Evolutionary conservation across 768 basidiomycete species (phyloP).

Genomic region (Pleurotus platypus): DNA sequence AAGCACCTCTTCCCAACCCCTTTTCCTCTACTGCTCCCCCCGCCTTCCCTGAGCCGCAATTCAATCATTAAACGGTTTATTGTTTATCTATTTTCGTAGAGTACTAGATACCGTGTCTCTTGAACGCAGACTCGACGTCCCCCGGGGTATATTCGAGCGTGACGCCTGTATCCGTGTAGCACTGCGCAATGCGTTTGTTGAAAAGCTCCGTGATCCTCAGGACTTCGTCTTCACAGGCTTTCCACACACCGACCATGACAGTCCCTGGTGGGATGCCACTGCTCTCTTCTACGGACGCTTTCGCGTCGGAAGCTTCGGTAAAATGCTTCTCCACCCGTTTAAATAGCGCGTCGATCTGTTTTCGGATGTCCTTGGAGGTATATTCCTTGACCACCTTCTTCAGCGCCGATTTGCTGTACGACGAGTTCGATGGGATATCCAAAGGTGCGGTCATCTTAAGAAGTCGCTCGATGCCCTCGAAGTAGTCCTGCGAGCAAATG

Average conservation of each 20-base stretch:
- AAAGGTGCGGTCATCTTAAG: slow-evolving; percentile 74
- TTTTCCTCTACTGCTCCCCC: slow-evolving; percentile 17
- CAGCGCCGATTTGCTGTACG: slow-evolving; percentile 73
- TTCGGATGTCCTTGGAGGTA: slow-evolving; percentile 84
- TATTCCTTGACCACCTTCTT: slow-evolving; percentile 86
- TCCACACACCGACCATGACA: slow-evolving; percentile 85
- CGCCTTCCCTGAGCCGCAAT: slow-evolving; percentile 39
- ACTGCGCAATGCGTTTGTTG: slow-evolving; percentile 63
- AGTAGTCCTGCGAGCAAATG: slow-evolving; percentile 69
- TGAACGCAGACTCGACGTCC: slow-evolving; percentile 81
- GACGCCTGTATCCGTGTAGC: slow-evolving; percentile 74
- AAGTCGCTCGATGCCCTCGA: slow-evolving; percentile 88
- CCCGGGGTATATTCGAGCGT: slow-evolving; percentile 67
- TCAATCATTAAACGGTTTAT: slow-evolving; percentile 10
- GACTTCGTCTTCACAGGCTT: slow-evolving; percentile 83
- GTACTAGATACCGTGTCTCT: slow-evolving; percentile 31
- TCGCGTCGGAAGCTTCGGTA: slow-evolving; percentile 68
- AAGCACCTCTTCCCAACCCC: slow-evolving; percentile 11
- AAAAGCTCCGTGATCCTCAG: slow-evolving; percentile 70
- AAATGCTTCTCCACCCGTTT: slow-evolving; percentile 97
- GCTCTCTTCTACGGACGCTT: slow-evolving; percentile 51
- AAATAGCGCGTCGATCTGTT: slow-evolving; percentile 80
- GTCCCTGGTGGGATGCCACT: slow-evolving; percentile 52
- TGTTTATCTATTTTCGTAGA: background rate
- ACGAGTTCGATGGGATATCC: slow-evolving; percentile 72